Evolutionary conservation across 2,329 filamentous ascomycete species (phyloP).

Genomic region (Chaetomiaceae sp.): DNA sequence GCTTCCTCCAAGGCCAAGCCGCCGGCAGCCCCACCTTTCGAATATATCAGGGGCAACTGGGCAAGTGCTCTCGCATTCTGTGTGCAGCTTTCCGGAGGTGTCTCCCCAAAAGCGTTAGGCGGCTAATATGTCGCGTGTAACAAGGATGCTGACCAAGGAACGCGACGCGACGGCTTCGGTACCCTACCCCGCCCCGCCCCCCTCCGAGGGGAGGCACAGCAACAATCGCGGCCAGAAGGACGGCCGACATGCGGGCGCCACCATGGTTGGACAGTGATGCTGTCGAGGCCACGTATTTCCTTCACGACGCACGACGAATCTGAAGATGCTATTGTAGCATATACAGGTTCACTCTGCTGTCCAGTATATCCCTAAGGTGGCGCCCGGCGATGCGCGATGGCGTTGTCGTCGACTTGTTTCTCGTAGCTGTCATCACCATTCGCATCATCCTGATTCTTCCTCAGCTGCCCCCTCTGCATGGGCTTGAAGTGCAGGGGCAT

Average conservation of each 20-base stretch:
- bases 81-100: background rate
- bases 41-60: background rate
- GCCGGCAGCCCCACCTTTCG: background rate
- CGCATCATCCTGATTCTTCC: slow-evolving; percentile 27
- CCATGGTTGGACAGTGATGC: background rate
- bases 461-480: slow-evolving; percentile 52
- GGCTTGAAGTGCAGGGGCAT: slow-evolving; percentile 61
- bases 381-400: too few species aligned
- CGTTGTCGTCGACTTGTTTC: background rate
- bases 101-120: slow-evolving; percentile 4
- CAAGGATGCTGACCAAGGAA: slow-evolving; percentile 24
- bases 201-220: slow-evolving; percentile 6
- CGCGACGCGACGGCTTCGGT: slow-evolving; percentile 23
- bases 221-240: too few species aligned
- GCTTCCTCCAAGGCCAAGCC: background rate
- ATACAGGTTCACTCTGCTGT: too few species aligned
- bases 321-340: too few species aligned
- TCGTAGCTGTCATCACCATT: background rate
- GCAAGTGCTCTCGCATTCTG: slow-evolving; percentile 3
- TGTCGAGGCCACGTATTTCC: too few species aligned
- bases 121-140: slow-evolving; percentile 8
- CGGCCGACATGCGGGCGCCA: background rate
- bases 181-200: slow-evolving; percentile 12
- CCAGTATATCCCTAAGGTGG: too few species aligned
- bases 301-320: too few species aligned